Evolutionary conservation across 495 filamentous ascomycete species (phyloP), one percentile per base, ranked within the genome.

Genomic region (Penicillium longicatenatum): DNA sequence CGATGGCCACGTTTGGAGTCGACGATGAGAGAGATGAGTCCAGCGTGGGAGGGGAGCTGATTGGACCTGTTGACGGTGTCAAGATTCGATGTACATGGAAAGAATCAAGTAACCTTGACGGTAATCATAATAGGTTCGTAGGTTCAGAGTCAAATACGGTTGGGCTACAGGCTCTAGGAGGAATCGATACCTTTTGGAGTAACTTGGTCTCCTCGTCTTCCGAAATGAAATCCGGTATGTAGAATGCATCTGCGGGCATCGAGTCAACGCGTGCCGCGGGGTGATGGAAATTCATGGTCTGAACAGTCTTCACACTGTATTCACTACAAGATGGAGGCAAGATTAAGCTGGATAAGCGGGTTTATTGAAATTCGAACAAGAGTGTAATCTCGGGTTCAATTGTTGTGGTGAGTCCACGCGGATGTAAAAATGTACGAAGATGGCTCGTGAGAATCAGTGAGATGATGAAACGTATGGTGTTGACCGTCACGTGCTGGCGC

Each of bases 1-100:
- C 1, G 89, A 92, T 0, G 94, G 94, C 82, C 91, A 90, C 0
- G 91, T 89, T 79, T 97, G 94, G 1, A 98, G 85, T 42, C 94
- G 86, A 46, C 94, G 90, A 66, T 90, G 91, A 7, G 86, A 83
- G 47, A 98, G 86, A 19, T 86, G 79, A 29, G 89, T 90, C 94
- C 94, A 98, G 67, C 85, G 83, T 39, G 91, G 89, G 33, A 86
- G 85, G 31, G 91, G 89, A 0, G 84, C 88, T 30, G 68, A 65
- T 50, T 63, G 45, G 16, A 48, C 45, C 67, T 56, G 83, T 77
- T 77, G 80, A 24, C 37, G 50, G 19, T 20, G 22, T 53, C 14
- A 52, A n/a, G n/a, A 51, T 21, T 41, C n/a, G 22, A 50, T 37
- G 55, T 22, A 16, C 31, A 39, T 37, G 33, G 10, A 37, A 21